Conservation (phyloP, 2,329 filamentous ascomycete genomes). For the Diaporthe citrichinensis region DNA sequence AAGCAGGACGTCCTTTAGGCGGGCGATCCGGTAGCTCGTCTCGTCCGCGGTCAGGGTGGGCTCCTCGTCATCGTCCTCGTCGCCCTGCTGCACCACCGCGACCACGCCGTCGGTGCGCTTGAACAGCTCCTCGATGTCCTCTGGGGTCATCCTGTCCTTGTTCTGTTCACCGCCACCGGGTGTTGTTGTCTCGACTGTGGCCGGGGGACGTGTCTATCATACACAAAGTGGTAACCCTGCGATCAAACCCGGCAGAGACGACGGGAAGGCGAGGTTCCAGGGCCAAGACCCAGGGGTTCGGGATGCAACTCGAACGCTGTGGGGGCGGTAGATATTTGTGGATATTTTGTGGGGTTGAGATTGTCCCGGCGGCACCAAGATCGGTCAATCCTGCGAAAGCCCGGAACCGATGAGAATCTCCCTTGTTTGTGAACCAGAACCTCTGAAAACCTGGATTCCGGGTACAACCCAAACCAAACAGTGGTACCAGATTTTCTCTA, state of each 20-base stretch:
- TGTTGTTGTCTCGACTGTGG: slow-evolving; percentile 18
- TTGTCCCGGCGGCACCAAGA: slow-evolving; percentile 3
- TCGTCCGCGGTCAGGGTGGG: slow-evolving; percentile 43
- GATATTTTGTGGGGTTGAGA: slow-evolving; percentile 17
- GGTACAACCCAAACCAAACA: slow-evolving; percentile 11
- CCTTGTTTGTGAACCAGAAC: slow-evolving; percentile 18
- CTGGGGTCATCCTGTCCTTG: slow-evolving; percentile 50
- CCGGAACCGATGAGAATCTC: slow-evolving; percentile 16
- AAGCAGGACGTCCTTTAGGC: slow-evolving; percentile 56
- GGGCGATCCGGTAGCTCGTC: slow-evolving; percentile 42
- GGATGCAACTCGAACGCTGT: background rate
- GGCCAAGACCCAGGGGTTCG: slow-evolving; percentile 29
- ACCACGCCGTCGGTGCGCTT: slow-evolving; percentile 50
- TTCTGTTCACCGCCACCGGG: background rate
- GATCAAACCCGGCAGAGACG: slow-evolving; percentile 24
- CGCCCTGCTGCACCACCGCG: slow-evolving; percentile 39
- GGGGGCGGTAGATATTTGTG: slow-evolving; percentile 27
- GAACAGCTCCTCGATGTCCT: slow-evolving; percentile 56
- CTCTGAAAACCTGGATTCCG: background rate
- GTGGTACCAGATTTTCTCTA: background rate
- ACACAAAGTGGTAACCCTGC: slow-evolving; percentile 23
- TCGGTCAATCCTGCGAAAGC: slow-evolving; percentile 25
- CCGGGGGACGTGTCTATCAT: slow-evolving; percentile 15
- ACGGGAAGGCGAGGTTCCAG: slow-evolving; percentile 8
- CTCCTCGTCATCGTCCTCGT: slow-evolving; percentile 48